Base-by-base conservation (phyloP, 306 rosid species). In the Prinsepia uniflora region DNA sequence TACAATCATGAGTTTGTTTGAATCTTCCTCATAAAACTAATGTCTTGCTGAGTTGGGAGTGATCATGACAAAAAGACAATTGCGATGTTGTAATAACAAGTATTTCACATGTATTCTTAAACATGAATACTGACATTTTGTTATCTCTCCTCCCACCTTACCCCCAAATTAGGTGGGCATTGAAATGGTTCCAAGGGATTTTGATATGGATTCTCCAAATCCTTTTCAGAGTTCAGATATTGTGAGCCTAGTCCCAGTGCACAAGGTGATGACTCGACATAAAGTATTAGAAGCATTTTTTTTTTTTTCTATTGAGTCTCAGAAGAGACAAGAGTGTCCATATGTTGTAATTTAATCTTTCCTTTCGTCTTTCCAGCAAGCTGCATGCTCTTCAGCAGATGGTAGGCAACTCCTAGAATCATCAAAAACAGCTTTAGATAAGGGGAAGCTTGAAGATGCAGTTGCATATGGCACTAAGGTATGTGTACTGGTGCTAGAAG, bases 401-500 rank as follows among this genome's bases (percentile, higher is more conserved):
- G 99, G 99, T 81, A 83, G 99, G 85, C 97, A 91, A 69, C 96
- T 95, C 52, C 84, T 95, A 60, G 99, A 95, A 74, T 95, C 97
- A 52, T 91, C 99, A 42, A 95, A 95, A 86, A 91, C 97, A 66
- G 99, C 99, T 81, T 74, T 95, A 68, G 99, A 95, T 79, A 95
- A 95, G 80, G 99, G 99, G 78, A 95, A 95, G 68, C 97, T 94
- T 58, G 99, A 91, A 85, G 99, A 94, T 78, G 99, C 99, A 11
- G 99, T 94, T 74, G 81, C 91, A 56, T 89, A 81, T 69, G 99
- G 97, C 67, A 89, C 99, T 34, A 94, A 89, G 97, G 99, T 91
- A 81, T 67, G 64, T 30, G 7, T 18, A 34, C 64, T 59, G 45
- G 46, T 55, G 73, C 72, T 73, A 56, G 48, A 42, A 55, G 15